phyloP scores from a whole-genome alignment of 768 basidiomycete species.

The Megacollybia marginata region DNA sequence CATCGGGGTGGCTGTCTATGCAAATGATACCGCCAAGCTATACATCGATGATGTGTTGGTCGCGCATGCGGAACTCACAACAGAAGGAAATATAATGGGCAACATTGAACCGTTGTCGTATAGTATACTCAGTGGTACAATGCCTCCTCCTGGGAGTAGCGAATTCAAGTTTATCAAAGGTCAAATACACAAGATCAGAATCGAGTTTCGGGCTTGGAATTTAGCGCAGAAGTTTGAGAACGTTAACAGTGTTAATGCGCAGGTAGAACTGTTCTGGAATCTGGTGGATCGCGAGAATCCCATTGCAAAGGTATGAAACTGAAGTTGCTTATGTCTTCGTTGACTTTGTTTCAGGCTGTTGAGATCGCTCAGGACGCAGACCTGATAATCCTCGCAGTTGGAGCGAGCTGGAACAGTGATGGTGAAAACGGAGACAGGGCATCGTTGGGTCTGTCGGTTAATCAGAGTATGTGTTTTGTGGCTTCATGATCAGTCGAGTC shows the following conservation, averaged over 20 bases:
- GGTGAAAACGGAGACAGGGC: conserved; percentile 18
- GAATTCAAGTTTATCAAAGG: conserved; percentile 12
- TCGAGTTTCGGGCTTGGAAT: conserved; percentile 16
- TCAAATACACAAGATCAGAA: conserved; percentile 10
- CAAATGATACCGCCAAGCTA: conserved; percentile 15
- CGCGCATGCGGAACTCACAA: conserved; percentile 7
- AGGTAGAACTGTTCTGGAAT: conserved; percentile 18
- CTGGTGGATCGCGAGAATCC: conserved; percentile 13
- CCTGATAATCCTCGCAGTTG: conserved; percentile 16
- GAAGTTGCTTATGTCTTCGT: neutral
- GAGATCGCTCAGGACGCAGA: conserved; percentile 16
- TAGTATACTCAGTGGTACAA: conserved; percentile 9
- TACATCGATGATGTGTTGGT: conserved; percentile 15
- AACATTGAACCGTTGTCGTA: conserved; percentile 11
- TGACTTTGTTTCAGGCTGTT: conserved; percentile 10
- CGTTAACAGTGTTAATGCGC: conserved; percentile 15
- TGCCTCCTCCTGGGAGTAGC: conserved; percentile 12
- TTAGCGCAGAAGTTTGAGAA: conserved; percentile 13
- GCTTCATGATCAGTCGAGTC: neutral
- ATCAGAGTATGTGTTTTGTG: conserved; percentile 10
- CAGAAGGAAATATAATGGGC: conserved; percentile 12
- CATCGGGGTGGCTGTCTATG: conserved; percentile 15
- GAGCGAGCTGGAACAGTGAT: conserved; percentile 20
- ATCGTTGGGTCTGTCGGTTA: conserved; percentile 15
- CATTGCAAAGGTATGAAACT: conserved; percentile 7